A percentile compares a stretch with the other conserved stretches of the same genome.
These are phyloP conservation scores for Pythium coloratum DNA, from an alignment of 352 stramenopile species.

Conservation along the genomic window DNA sequence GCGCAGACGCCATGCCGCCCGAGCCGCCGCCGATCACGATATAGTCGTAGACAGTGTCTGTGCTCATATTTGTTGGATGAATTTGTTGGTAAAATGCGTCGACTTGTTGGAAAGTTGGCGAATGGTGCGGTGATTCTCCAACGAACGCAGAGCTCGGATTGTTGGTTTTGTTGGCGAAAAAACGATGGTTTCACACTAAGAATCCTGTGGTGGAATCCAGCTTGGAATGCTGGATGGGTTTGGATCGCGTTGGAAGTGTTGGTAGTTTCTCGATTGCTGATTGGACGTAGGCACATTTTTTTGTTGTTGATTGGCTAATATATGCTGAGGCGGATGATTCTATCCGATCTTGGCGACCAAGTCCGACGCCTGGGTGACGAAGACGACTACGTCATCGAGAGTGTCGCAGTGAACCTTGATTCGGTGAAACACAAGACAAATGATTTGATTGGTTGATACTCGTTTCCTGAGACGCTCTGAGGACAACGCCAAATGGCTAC, in stretches of 20 bases:
- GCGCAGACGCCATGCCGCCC: conserved; percentile 91
- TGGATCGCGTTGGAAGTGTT: neutral
- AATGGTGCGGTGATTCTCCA: neutral
- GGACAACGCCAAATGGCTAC: neutral
- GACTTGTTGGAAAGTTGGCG: conserved; percentile 6
- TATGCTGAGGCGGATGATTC: neutral
- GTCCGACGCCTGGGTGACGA: neutral
- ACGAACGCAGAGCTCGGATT: too few relatives aligned
- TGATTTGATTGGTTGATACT: neutral
- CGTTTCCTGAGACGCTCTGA: neutral
- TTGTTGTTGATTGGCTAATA: neutral
- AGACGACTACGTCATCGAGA: neutral
- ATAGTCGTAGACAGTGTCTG: conserved; percentile 81
- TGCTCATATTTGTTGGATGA: conserved; percentile 31
- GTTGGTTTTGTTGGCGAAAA: conserved; percentile 1
- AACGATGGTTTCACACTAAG: neutral
- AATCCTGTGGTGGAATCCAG: neutral
- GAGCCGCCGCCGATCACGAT: conserved; percentile 91
- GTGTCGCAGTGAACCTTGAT: neutral
- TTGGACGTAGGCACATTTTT: neutral
- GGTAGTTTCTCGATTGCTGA: neutral
- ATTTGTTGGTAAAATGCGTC: neutral
- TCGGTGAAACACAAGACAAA: neutral
- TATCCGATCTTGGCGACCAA: neutral
- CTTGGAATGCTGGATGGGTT: neutral